These are phyloP conservation scores for Leccinum huronense DNA, from an alignment of 1,284 basidiomycete genomes.

Conservation along the genomic window DNA sequence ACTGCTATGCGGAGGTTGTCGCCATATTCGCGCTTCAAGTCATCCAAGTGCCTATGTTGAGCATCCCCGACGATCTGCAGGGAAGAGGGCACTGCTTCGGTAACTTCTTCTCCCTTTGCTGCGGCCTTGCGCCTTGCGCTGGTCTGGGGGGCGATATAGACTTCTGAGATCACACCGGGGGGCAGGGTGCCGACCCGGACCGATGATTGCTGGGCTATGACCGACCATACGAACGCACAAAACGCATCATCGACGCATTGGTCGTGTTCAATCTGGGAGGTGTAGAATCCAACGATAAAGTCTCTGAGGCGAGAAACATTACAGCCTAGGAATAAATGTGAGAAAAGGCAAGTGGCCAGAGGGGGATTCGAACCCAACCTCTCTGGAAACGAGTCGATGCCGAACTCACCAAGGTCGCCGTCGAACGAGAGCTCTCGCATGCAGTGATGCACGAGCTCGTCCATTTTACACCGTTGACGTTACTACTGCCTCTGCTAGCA, in stretches of 20 bases:
- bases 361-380: conserved; percentile 46
- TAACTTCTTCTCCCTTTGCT: conserved; percentile 49
- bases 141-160: conserved; percentile 71
- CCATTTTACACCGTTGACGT: conserved; percentile 44
- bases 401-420: conserved; percentile 69
- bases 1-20: conserved; percentile 71
- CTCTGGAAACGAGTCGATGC: conserved; percentile 6
- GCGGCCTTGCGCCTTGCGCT: conserved; percentile 63
- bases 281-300: conserved; percentile 67
- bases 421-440: conserved; percentile 78
- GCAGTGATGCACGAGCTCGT: conserved; percentile 72
- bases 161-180: conserved; percentile 54
- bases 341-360: conserved; percentile 28
- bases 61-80: conserved; percentile 57
- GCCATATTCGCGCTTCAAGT: conserved; percentile 55
- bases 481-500: not conserved
- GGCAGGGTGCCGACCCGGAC: conserved; percentile 69
- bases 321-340: conserved; percentile 51
- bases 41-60: conserved; percentile 49
- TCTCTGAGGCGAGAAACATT: conserved; percentile 64
- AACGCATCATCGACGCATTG: conserved; percentile 76
- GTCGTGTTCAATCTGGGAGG: conserved; percentile 37
- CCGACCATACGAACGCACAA: conserved; percentile 76
- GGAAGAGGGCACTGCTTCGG: conserved; percentile 42
- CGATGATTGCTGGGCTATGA: conserved; percentile 69